Conservation (phyloP, 1,139 yeast genomes). For the Kodamaea plutei region DNA sequence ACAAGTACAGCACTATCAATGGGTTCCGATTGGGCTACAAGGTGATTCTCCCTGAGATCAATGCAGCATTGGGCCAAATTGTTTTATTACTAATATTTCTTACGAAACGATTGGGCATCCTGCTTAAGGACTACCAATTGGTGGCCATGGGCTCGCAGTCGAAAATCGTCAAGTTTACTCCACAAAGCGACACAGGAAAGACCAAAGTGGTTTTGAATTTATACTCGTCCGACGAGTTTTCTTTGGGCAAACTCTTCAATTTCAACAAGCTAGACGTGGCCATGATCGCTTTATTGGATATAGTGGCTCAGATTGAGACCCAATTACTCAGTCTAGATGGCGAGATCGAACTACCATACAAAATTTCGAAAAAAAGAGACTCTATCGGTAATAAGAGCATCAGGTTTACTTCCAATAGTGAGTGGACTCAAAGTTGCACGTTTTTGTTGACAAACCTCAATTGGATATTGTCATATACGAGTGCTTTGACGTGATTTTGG, state of each 20-base stretch:
- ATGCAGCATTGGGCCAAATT: constrained; percentile 89
- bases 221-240: constrained; percentile 62
- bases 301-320: constrained; percentile 54
- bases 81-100: constrained; percentile 67
- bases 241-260: constrained; percentile 64
- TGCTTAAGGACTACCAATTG: constrained; percentile 56
- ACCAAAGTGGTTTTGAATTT: constrained; percentile 40
- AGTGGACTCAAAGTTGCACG: constrained; percentile 91
- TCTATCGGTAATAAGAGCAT: constrained; percentile 77
- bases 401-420: constrained; percentile 65
- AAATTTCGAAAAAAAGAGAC: constrained; percentile 46
- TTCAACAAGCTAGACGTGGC: constrained; percentile 71
- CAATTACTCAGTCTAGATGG: constrained; percentile 46
- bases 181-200: constrained; percentile 4
- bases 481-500: constrained; percentile 20
- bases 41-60: constrained; percentile 87
- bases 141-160: constrained; percentile 87
- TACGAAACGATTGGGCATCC: constrained; percentile 51
- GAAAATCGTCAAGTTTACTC: constrained; percentile 54
- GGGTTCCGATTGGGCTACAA: constrained; percentile 73
- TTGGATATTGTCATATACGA: constrained; percentile 48
- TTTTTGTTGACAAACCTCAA: constrained; percentile 67
- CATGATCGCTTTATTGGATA: constrained; percentile 68
- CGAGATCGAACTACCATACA: constrained; percentile 70
- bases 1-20: constrained; percentile 83